Conservation (phyloP, 2,329 filamentous ascomycete genomes). For the Phialophora macrospora region DNA sequence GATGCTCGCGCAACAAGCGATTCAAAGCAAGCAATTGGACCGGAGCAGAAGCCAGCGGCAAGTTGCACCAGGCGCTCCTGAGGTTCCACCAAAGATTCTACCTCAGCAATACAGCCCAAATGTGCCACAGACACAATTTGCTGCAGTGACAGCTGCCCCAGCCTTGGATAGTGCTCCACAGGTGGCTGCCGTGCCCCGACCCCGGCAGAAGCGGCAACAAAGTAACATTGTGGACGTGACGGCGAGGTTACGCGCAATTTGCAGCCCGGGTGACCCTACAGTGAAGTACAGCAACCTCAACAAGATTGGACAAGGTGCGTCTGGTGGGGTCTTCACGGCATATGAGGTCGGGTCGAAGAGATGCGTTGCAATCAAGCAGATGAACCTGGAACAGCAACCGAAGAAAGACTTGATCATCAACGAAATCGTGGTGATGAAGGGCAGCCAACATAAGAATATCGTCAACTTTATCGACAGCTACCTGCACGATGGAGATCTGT, state of each 20-base stretch:
- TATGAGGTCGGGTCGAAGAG: conserved; percentile 82
- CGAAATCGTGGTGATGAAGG: conserved; percentile 98
- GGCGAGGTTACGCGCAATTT: conserved; percentile 82
- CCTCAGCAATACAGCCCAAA: conserved; percentile 39
- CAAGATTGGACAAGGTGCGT: conserved; percentile 97
- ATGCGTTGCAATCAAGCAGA: conserved; percentile 97
- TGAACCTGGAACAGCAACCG: conserved; percentile 97
- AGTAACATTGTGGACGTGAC: conserved; percentile 83
- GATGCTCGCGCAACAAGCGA: conserved; percentile 76
- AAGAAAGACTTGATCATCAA: conserved; percentile 99
- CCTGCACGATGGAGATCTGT: conserved; percentile 84
- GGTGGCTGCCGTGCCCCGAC: conserved; percentile 47
- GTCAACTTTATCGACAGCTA: conserved; percentile 99
- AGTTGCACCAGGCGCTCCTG: conserved; percentile 56
- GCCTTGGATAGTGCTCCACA: conserved; percentile 45
- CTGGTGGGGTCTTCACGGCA: conserved; percentile 91
- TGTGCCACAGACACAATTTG: conserved; percentile 48
- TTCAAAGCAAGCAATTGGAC: conserved; percentile 70
- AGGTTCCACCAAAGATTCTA: conserved; percentile 46
- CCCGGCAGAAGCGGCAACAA: conserved; percentile 74
- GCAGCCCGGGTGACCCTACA: conserved; percentile 85
- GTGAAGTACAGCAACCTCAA: conserved; percentile 83
- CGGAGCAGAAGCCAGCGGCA: conserved; percentile 76
- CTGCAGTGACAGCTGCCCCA: conserved; percentile 45
- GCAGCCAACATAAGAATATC: conserved; percentile 97